phyloP scores from a whole-genome alignment of 129 eudicot genomes.

The Gnaphalium uliginosum region DNA sequence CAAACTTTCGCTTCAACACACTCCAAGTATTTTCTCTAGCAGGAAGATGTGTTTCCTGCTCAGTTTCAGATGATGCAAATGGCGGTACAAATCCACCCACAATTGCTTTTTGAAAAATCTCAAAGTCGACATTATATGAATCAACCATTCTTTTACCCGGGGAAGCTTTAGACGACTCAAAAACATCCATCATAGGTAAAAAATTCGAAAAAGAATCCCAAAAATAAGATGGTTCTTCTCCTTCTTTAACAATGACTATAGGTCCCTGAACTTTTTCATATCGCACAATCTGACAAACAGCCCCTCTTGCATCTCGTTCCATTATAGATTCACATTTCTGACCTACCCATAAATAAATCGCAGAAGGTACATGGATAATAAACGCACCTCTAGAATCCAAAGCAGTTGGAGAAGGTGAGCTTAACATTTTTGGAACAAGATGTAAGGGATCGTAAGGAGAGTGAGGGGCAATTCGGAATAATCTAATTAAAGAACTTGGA shows the following conservation, averaged over 20 bases:
- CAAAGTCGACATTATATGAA: constrained; percentile 64
- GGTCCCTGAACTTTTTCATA: constrained; percentile 76
- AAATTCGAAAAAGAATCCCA: constrained; percentile 69
- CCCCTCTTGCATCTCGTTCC: constrained; percentile 85
- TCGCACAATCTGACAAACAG: constrained; percentile 74
- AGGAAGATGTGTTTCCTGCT: constrained; percentile 67
- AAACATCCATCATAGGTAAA: constrained; percentile 42
- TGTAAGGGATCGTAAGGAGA: constrained; percentile 85
- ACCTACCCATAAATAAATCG: constrained; percentile 80
- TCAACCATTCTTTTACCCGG: constrained; percentile 58
- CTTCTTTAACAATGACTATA: constrained; percentile 58
- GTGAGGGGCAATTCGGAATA: constrained; percentile 74
- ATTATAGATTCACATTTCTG: constrained; percentile 56
- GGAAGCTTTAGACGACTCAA: constrained; percentile 38
- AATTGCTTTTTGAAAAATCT: constrained; percentile 66
- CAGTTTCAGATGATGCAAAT: constrained; percentile 56
- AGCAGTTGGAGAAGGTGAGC: constrained; percentile 54
- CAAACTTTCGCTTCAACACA: constrained; percentile 59
- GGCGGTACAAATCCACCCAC: constrained; percentile 77
- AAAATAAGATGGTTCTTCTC: constrained; percentile 71
- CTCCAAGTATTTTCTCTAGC: constrained; percentile 82
- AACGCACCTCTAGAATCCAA: constrained; percentile 90
- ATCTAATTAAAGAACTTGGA: constrained; percentile 71
- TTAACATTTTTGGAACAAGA: constrained; percentile 86
- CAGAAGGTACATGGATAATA: constrained; percentile 73